phyloP scores from a whole-genome alignment of 2,329 filamentous ascomycete species.

The Myriosclerotinia duriaeana region DNA sequence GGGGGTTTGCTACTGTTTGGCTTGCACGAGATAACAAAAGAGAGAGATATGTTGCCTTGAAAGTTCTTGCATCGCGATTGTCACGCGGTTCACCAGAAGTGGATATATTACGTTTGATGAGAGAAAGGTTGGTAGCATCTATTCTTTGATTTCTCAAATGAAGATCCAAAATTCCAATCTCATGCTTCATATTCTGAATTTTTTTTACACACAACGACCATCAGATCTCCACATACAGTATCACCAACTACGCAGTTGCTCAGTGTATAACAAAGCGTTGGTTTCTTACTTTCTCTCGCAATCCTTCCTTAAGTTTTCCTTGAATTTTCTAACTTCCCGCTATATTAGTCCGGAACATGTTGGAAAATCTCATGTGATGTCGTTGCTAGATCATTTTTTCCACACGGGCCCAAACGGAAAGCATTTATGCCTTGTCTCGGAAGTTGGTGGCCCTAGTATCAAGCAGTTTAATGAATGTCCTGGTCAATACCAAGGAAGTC shows the following conservation, averaged over 20 bases:
- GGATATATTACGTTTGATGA: constrained; percentile 28
- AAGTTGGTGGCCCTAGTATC: constrained; percentile 31
- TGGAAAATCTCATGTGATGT: constrained; percentile 28
- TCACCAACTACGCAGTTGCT: no score
- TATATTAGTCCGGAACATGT: constrained; percentile 15
- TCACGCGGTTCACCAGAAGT: constrained; percentile 28
- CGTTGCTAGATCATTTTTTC: constrained; percentile 33
- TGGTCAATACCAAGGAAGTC: constrained; percentile 27
- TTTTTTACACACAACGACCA: no score
- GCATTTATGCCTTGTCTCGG: constrained; percentile 46
- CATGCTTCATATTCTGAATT: no score
- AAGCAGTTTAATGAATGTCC: constrained; percentile 32
- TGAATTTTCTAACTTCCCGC: neutral
- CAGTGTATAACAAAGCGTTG: no score
- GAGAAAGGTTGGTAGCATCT: neutral
- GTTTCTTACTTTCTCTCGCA: neutral
- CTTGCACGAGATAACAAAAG: constrained; percentile 41
- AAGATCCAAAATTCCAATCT: no score
- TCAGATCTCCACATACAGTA: no score
- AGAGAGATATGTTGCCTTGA: constrained; percentile 30
- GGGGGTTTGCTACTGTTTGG: constrained; percentile 49
- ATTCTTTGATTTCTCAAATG: neutral
- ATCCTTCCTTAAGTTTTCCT: neutral
- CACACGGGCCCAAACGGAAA: constrained; percentile 46
- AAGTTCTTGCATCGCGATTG: constrained; percentile 28